Conservation (phyloP, 1,284 basidiomycete species). For the Microbotryum violaceum region DNA sequence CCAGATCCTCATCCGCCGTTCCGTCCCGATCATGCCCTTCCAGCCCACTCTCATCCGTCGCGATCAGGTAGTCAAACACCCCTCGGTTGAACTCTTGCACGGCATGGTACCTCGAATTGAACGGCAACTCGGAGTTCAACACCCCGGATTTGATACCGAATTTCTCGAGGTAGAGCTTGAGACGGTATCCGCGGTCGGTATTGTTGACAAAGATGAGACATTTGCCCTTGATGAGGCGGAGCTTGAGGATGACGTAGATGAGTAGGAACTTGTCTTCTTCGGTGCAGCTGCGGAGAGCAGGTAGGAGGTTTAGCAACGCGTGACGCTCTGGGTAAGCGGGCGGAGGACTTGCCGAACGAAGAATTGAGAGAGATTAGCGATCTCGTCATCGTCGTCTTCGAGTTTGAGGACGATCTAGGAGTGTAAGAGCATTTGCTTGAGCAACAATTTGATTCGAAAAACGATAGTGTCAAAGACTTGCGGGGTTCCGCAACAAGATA, state of each 20-base stretch:
- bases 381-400: slow-evolving; percentile 75
- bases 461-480: slow-evolving; percentile 44
- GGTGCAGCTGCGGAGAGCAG: slow-evolving; percentile 53
- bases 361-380: slow-evolving; percentile 74
- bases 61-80: slow-evolving; percentile 97
- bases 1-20: slow-evolving; percentile 48
- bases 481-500: slow-evolving; percentile 75
- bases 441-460: neutral
- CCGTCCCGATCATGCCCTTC: slow-evolving; percentile 42
- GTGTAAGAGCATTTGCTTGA: neutral
- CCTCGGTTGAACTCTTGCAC: slow-evolving; percentile 99
- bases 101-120: slow-evolving; percentile 92
- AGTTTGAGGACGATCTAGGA: slow-evolving; percentile 71
- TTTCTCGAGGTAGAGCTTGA: slow-evolving; percentile 95
- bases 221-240: slow-evolving; percentile 92
- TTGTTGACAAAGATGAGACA: slow-evolving; percentile 96
- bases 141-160: slow-evolving; percentile 96
- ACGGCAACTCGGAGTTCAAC: slow-evolving; percentile 87
- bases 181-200: slow-evolving; percentile 84
- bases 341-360: slow-evolving; percentile 54
- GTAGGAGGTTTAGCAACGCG: slow-evolving; percentile 11
- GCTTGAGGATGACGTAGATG: slow-evolving; percentile 87
- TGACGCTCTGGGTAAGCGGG: neutral
- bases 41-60: slow-evolving; percentile 77
- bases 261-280: slow-evolving; percentile 95